These are phyloP conservation scores for Aegilops tauschii DNA, from an alignment of 176 grass and related monocot species.

Conservation along the genomic window DNA sequence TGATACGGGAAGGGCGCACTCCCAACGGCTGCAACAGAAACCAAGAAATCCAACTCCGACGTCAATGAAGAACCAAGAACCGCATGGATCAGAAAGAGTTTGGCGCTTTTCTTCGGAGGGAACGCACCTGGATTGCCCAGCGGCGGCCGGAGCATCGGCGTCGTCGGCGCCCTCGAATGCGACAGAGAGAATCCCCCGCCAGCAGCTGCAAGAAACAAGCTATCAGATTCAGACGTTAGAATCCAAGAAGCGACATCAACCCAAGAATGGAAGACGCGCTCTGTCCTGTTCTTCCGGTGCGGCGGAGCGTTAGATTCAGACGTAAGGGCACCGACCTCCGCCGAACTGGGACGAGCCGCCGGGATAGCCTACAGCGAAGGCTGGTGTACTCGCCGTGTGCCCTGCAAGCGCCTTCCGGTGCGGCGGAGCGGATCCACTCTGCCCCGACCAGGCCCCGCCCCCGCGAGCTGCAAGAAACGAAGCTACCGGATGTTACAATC, in stretches of 20 bases:
- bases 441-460: too few relatives aligned
- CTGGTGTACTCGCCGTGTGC: not conserved
- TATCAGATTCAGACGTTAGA: too few relatives aligned
- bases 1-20: too few relatives aligned
- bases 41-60: not conserved
- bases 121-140: not conserved
- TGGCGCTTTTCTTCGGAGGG: not conserved
- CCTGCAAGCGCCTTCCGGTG: not conserved
- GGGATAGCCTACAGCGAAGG: not conserved
- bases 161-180: not conserved
- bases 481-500: not conserved
- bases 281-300: too few relatives aligned
- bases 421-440: not conserved
- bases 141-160: not conserved
- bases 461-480: not conserved
- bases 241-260: too few relatives aligned
- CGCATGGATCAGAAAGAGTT: not conserved
- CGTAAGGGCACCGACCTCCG: not conserved
- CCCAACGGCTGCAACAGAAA: not conserved
- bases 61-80: not conserved
- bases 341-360: not conserved
- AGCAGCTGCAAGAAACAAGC: not conserved
- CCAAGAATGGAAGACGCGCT: too few relatives aligned
- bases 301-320: too few relatives aligned
- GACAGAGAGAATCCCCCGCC: not conserved